Conservation (phyloP, 441 rosid species). For the Hura crepitans region DNA sequence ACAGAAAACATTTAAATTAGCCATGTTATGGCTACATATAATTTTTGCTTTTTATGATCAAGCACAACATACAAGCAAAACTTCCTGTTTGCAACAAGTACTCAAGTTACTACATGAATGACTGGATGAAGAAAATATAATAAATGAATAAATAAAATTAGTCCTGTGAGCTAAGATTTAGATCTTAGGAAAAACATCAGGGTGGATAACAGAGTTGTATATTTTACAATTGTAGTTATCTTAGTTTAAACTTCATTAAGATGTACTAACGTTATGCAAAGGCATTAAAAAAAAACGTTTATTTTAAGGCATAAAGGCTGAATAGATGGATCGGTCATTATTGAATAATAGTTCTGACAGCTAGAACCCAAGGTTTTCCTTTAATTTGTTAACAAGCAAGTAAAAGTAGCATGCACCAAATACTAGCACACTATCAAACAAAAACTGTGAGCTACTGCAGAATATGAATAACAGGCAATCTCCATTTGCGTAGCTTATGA, state of each 20-base stretch:
- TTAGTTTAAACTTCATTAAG: not conserved
- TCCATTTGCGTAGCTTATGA: constrained; percentile 1
- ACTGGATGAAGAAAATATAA: too few relatives aligned
- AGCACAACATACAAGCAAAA: not conserved
- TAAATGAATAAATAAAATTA: not conserved
- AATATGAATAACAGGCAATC: not conserved
- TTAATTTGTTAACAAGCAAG: not conserved
- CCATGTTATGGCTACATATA: not conserved
- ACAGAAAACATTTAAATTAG: not conserved
- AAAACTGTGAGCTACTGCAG: not conserved
- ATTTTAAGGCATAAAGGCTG: not conserved
- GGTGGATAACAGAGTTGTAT: not conserved
- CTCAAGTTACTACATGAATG: too few relatives aligned
- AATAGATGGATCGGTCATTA: not conserved
- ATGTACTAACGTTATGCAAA: not conserved
- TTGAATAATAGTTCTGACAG: not conserved
- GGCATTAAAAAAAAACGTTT: not conserved
- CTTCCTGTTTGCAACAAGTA: not conserved
- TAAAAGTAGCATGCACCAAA: not conserved
- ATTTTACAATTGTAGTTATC: not conserved
- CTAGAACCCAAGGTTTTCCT: not conserved
- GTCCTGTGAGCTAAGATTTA: not conserved
- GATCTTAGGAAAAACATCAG: not conserved
- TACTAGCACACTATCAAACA: not conserved
- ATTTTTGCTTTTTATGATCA: not conserved